Conservation (phyloP, 2,329 filamentous ascomycete genomes). For the Fusarium sp. region DNA sequence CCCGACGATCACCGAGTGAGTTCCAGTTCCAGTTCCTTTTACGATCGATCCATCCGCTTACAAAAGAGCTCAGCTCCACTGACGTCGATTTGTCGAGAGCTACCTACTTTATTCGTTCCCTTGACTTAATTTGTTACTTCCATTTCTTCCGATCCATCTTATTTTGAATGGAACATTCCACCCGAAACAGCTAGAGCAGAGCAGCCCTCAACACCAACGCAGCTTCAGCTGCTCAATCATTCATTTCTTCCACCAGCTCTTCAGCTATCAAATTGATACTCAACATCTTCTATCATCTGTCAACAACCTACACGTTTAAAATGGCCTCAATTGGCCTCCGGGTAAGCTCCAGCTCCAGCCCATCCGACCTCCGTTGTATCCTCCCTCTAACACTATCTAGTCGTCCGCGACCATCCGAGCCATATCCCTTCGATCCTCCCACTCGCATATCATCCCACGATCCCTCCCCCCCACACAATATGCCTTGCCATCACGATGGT, state of each 20-base stretch:
- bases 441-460: constrained; percentile 24
- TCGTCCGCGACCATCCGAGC: constrained; percentile 42
- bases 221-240: constrained; percentile 37
- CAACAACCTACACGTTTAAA: background rate
- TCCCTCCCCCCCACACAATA: constrained; percentile 17
- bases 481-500: constrained; percentile 38
- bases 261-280: background rate
- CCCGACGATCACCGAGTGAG: constrained; percentile 22
- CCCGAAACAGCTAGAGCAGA: constrained; percentile 17
- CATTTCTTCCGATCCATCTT: background rate
- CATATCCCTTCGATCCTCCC: constrained; percentile 39
- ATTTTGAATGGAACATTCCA: constrained; percentile 29
- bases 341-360: constrained; percentile 39
- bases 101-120: background rate
- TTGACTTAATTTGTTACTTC: background rate
- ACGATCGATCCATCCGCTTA: constrained; percentile 18
- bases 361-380: background rate
- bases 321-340: constrained; percentile 46
- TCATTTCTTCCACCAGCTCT: background rate
- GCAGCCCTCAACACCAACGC: constrained; percentile 19
- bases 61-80: constrained; percentile 37
- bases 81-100: constrained; percentile 23
- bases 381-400: constrained; percentile 32
- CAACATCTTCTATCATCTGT: background rate
- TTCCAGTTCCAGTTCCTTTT: background rate